Base-by-base conservation (phyloP, 2,329 filamentous ascomycete species). In the Arthrobotrys entomopaga region DNA sequence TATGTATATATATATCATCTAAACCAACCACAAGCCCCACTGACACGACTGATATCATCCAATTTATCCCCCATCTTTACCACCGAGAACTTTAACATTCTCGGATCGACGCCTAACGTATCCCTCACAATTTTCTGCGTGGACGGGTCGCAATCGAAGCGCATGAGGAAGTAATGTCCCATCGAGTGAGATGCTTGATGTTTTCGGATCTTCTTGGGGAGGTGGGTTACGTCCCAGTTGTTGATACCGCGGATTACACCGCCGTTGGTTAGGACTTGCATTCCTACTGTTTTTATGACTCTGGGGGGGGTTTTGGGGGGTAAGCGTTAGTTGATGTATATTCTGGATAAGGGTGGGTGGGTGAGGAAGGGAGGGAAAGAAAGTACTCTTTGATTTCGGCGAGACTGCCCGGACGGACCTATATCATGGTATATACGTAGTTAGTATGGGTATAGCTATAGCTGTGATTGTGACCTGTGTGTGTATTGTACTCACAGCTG, bases 81-180 rank as follows among this genome's bases (percentile, higher is more conserved):
- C 73, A 94, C 89, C 24, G 89, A 89, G 79, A 93, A 90, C 71
- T 93, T 88, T 76, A 99, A 91, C 88, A 98, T 91, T 67, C 95
- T 86, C 46, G 95, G 94, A 83, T 99, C 95, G 78, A 96, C 85
- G 58, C 88, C 87, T 77, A 99, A 85, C 16, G 91, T 94, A 74
- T 86, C 86, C 75, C 90, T 87, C 46, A 99, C 87, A 49, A 88
- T 85, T 77, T 91, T 84, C 82, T 98, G 94, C 6, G 91, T 89
- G 58, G 84, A 82, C 6, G 89, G 84, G 72, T 89, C 90, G 66
- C 90, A 84, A 82, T 99, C 95, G 85, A 97, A 99, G 79, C 95
- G 91, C 91, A 99, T 91, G 80, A 96, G 91, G 82, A 99, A 99
- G 86, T 99, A 96, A 84, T 98, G 93, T 65, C 95, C 95, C 78